A percentile compares a stretch with the other conserved stretches of the same genome.
Conservation (phyloP, 2,329 filamentous ascomycete species). For the Chaetomium sp. region DNA sequence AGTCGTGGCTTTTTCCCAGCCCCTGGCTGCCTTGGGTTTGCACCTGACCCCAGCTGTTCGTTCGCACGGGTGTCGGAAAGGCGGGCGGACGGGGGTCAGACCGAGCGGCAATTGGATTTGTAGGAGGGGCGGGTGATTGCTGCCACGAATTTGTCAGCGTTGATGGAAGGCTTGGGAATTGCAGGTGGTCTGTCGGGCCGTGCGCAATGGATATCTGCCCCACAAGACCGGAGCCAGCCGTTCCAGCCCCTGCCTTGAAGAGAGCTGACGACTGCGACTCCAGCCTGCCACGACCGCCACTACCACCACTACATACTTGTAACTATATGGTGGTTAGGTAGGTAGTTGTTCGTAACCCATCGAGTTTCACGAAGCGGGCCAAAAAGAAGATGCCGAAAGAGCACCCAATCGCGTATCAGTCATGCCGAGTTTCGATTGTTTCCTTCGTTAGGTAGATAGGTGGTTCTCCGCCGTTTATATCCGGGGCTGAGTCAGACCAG, state of each 20-base stretch:
- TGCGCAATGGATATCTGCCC: not conserved
- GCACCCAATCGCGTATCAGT: not conserved
- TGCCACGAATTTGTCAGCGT: conserved; percentile 28
- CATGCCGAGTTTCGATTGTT: too few relatives aligned
- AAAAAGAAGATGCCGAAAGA: not conserved
- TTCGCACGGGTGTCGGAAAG: not conserved
- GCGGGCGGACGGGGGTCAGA: conserved; percentile 20
- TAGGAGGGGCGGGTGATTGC: conserved; percentile 13
- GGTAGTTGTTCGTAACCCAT: not conserved
- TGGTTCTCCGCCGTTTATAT: not conserved
- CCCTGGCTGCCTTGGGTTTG: conserved; percentile 24
- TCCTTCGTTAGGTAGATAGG: too few relatives aligned
- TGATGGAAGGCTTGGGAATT: conserved; percentile 25
- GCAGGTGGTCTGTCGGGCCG: too few relatives aligned
- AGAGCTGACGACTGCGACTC: not conserved
- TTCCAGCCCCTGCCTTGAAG: not conserved
- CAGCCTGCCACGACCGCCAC: too few relatives aligned
- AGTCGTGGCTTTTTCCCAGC: conserved; percentile 16
- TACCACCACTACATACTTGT: too few relatives aligned
- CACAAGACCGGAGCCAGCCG: conserved; percentile 3
- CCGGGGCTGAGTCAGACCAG: not conserved
- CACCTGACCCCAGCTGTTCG: conserved; percentile 5
- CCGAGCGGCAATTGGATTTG: conserved; percentile 15
- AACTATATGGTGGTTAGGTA: too few relatives aligned
- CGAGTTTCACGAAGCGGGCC: not conserved